These are phyloP conservation scores for Teunomyces funiuensis DNA, from an alignment of 805 yeast species.

Conservation along the genomic window DNA sequence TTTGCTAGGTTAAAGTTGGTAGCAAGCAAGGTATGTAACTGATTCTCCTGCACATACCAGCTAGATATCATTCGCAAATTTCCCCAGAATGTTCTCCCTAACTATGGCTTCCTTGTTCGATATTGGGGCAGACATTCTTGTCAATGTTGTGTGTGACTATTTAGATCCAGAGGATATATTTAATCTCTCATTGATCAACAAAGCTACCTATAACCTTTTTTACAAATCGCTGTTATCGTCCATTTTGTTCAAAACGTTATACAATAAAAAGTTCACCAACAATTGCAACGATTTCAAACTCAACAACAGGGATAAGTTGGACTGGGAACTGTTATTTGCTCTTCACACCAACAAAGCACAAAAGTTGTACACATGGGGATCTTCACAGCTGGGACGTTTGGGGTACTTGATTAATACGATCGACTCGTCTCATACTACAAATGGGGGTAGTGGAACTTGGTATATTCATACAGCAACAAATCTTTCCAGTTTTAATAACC, in stretches of 20 bases:
- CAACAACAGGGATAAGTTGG: slow-evolving; percentile 25
- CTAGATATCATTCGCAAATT: not conserved
- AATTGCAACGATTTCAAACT: slow-evolving; percentile 39
- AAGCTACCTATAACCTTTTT: slow-evolving; percentile 36
- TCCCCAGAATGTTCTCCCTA: not conserved
- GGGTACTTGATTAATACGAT: slow-evolving; percentile 39
- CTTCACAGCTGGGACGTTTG: slow-evolving; percentile 42
- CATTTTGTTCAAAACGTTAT: slow-evolving; percentile 38
- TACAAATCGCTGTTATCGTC: slow-evolving; percentile 27
- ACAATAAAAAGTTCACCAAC: slow-evolving; percentile 39
- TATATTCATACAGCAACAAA: slow-evolving; percentile 40
- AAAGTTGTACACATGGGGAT: slow-evolving; percentile 53
- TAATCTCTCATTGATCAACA: slow-evolving; percentile 26
- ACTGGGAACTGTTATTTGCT: slow-evolving; percentile 52
- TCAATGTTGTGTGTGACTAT: slow-evolving; percentile 30
- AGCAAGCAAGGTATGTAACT: too few relatives aligned
- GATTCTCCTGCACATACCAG: not conserved
- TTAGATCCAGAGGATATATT: slow-evolving; percentile 41
- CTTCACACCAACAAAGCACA: slow-evolving; percentile 35
- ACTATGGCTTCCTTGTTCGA: slow-evolving; percentile 16
- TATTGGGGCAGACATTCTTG: slow-evolving; percentile 43
- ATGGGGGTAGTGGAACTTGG: slow-evolving; percentile 15
- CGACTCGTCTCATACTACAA: slow-evolving; percentile 19
- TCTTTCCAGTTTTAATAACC: slow-evolving; percentile 34
- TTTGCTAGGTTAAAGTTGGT: too few relatives aligned